Evolutionary conservation across 257 asterid species (phyloP).

Genomic region (Perilla frutescens): DNA sequence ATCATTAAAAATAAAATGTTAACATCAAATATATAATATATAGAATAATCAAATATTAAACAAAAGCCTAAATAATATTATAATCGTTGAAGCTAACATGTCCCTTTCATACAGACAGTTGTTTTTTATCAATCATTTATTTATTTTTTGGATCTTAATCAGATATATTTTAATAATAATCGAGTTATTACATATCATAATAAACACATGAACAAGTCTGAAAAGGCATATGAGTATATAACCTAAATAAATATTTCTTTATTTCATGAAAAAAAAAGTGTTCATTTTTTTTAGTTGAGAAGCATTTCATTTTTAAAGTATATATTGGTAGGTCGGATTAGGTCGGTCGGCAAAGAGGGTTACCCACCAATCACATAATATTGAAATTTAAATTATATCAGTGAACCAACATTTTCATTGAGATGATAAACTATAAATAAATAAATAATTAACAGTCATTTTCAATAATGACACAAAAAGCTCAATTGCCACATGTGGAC

Average conservation of each 20-base stretch:
- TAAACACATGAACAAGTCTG: too few relatives aligned
- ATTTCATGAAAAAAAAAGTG: too few relatives aligned
- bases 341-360: conserved; percentile 29
- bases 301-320: conserved; percentile 1
- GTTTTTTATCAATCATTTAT: neutral
- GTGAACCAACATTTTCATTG: neutral
- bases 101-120: neutral
- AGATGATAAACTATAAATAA: neutral
- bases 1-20: neutral
- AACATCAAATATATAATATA: neutral
- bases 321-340: conserved; percentile 28
- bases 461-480: conserved; percentile 34
- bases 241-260: too few relatives aligned
- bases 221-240: neutral
- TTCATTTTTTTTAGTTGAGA: too few relatives aligned
- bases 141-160: neutral
- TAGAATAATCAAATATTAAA: neutral
- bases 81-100: neutral
- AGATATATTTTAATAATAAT: neutral
- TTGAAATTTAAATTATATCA: neutral
- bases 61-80: neutral
- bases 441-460: conserved; percentile 19
- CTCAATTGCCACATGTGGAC: conserved; percentile 16
- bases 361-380: conserved; percentile 25
- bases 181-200: neutral